Base-by-base conservation (phyloP, 257 asterid species). In the Anisodus acutangulus region DNA sequence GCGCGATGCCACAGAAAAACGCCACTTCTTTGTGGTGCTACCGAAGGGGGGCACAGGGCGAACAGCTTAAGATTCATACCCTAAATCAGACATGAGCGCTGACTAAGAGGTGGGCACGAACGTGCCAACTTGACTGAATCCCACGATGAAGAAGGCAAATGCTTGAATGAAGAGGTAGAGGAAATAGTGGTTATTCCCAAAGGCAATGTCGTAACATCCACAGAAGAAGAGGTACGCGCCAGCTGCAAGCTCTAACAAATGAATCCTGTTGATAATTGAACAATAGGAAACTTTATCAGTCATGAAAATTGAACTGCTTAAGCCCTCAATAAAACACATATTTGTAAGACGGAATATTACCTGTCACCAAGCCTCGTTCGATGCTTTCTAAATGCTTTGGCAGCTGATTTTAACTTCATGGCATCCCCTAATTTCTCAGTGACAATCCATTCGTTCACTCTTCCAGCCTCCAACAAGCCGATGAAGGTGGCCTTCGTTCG, bases 391-490 rank as follows among this genome's bases (percentile, higher is more conserved):
- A 88, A 82, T 10, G 97, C 91, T 80, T 90, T 93, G 2, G 78
- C 64, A 4, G 93, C 94, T 6, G 97, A 83, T 85, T 94, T 96
- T 22, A 89, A 53, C 92, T 90, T 96, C 69, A 85, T 87, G 71
- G 92, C 95, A 58, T 92, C 97, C 2, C 99, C 99, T 3, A 94
- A 93, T 87, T 96, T 96, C 89, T 96, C 98, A 0, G 99, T 96
- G 10, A 96, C 99, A 9, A 96, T 90, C 99, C 99, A 96, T 90
- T 96, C 99, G 53, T 96, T 96, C 82, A 92, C 98, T 84, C 99
- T 87, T 49, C 93, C 97, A 0, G 93, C 93, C 91, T 94, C 99
- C 87, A 96, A 69, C 90, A 96, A 82, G 26, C 99, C 99, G 57
- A 96, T 90, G 90, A 96, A 88, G 83, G 98, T 94, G n/a, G 97